Percentiles rank a stretch among this genome's conserved stretches.
phyloP scores from a whole-genome alignment of 768 basidiomycete species.

The Collybiopsis confluens region DNA sequence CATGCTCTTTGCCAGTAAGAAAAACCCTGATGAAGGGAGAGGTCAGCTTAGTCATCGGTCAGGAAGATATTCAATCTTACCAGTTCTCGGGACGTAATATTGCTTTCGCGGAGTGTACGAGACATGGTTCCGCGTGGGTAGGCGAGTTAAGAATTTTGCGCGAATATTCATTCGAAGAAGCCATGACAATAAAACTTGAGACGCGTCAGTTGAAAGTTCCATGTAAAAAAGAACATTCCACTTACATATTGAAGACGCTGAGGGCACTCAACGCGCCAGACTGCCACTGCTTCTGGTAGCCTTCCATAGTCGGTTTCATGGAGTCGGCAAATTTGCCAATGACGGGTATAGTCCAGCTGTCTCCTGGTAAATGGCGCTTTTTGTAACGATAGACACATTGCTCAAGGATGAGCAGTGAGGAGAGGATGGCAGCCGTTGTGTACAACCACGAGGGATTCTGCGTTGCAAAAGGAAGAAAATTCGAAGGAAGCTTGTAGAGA shows the following conservation, averaged over 20 bases:
- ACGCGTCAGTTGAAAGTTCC: not conserved
- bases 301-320: constrained; percentile 85
- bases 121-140: constrained; percentile 85
- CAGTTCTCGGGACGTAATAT: constrained; percentile 86
- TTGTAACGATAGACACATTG: constrained; percentile 86
- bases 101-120: constrained; percentile 88
- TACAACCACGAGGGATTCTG: constrained; percentile 50
- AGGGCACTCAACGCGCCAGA: constrained; percentile 83
- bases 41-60: not conserved
- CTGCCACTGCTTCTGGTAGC: constrained; percentile 90
- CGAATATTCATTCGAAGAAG: constrained; percentile 86
- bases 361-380: constrained; percentile 85
- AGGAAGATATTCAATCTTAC: constrained; percentile 34
- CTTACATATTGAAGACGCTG: constrained; percentile 97
- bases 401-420: constrained; percentile 78
- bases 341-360: constrained; percentile 91
- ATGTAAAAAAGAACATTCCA: constrained; percentile 9
- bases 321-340: constrained; percentile 97
- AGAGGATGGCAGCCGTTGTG: constrained; percentile 65
- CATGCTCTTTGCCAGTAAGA: constrained; percentile 87
- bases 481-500: constrained; percentile 42
- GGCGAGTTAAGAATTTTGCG: constrained; percentile 98
- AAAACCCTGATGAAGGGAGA: constrained; percentile 70
- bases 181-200: constrained; percentile 95
- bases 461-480: constrained; percentile 31